phyloP scores from a whole-genome alignment of 768 basidiomycete species.

The Lactifluus pinguis region DNA sequence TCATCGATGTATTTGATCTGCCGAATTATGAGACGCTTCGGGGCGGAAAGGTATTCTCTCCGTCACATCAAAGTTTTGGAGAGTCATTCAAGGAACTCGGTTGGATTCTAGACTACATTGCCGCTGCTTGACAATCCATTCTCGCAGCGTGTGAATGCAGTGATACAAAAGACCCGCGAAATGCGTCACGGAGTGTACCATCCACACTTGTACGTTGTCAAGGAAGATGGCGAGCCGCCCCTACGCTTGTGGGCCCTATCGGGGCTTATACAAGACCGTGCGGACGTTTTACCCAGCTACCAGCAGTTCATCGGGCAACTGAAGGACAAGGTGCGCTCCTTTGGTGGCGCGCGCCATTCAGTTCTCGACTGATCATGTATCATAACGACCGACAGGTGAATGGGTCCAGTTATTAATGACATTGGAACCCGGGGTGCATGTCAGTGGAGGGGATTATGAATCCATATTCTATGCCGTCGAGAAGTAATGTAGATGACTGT shows the following conservation, averaged over 20 bases:
- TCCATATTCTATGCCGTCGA: conserved; percentile 10
- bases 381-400: conserved; percentile 15
- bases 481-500: conserved; percentile 10
- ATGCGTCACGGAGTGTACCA: conserved; percentile 88
- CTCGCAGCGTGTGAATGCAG: conserved; percentile 90
- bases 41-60: conserved; percentile 71
- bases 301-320: conserved; percentile 86
- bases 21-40: conserved; percentile 81
- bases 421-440: not conserved
- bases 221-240: conserved; percentile 95
- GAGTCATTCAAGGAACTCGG: not conserved
- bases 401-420: conserved; percentile 19
- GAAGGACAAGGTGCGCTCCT: conserved; percentile 68
- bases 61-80: not conserved
- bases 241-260: conserved; percentile 93
- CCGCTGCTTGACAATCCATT: conserved; percentile 87
- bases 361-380: conserved; percentile 2
- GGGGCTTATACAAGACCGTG: conserved; percentile 89
- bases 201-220: conserved; percentile 92
- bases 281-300: conserved; percentile 92
- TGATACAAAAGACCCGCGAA: conserved; percentile 91
- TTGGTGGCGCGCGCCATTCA: not conserved
- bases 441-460: not conserved
- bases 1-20: conserved; percentile 90
- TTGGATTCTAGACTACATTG: conserved; percentile 59